phyloP scores from a whole-genome alignment of 352 stramenopile genomes.

The Thalassiosira ordinaria region DNA sequence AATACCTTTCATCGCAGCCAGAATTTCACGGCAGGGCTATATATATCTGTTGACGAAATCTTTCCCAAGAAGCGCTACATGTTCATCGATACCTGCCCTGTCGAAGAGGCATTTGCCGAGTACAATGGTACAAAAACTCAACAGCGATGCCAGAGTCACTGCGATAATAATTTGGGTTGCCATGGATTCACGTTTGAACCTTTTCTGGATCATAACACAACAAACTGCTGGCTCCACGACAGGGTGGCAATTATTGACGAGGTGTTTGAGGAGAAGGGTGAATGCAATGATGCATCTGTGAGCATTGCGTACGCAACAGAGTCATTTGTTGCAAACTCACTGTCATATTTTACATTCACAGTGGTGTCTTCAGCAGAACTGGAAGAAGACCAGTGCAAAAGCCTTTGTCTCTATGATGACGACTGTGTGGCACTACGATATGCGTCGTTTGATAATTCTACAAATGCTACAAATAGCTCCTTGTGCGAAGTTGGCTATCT shows the following conservation, averaged over 20 bases:
- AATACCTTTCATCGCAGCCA: conserved; percentile 3
- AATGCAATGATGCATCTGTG: conserved; percentile 6
- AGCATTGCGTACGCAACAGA: conserved; percentile 7
- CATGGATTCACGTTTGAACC: neutral
- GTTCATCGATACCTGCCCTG: neutral
- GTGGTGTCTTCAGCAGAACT: neutral
- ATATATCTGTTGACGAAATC: conserved; percentile 16
- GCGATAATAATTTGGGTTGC: conserved; percentile 14
- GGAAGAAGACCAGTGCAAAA: conserved; percentile 13
- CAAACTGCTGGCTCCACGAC: conserved; percentile 14
- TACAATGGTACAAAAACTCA: conserved; percentile 25
- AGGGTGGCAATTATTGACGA: conserved; percentile 3
- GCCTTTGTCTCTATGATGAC: conserved; percentile 9
- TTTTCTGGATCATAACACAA: neutral
- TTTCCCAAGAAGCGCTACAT: conserved; percentile 28
- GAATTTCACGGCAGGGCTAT: neutral
- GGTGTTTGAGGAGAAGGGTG: conserved; percentile 11
- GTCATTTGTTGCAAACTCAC: conserved; percentile 6
- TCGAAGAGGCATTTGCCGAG: conserved; percentile 1
- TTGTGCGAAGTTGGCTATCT: conserved; percentile 6
- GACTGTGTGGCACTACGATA: conserved; percentile 21
- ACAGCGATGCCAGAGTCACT: conserved; percentile 9
- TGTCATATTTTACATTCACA: neutral
- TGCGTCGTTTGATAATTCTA: conserved; percentile 4
- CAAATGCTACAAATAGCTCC: neutral